These are phyloP conservation scores for Cylindrotheca fusiformis DNA, from an alignment of 108 stramenopile species.

Conservation along the genomic window DNA sequence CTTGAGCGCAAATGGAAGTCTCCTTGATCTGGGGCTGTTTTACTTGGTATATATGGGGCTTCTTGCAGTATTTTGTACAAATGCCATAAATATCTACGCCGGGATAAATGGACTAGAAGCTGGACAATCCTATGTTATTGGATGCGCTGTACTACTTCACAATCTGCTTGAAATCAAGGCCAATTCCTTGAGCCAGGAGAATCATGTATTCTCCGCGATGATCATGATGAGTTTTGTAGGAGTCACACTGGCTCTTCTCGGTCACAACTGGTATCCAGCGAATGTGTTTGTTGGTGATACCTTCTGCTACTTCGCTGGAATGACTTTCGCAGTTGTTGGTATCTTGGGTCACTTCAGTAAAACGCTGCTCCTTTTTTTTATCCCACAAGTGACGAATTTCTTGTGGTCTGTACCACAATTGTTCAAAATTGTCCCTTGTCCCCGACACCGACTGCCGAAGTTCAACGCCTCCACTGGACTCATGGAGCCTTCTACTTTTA, in stretches of 20 bases:
- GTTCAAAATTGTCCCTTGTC: constrained; percentile 94
- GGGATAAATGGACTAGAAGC: constrained; percentile 98
- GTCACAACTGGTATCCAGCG: constrained; percentile 96
- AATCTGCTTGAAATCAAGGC: constrained; percentile 70
- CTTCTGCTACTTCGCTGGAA: constrained; percentile 98
- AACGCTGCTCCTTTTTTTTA: constrained; percentile 93
- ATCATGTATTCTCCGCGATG: constrained; percentile 87
- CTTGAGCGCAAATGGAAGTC: constrained; percentile 62
- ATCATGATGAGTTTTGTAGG: constrained; percentile 82
- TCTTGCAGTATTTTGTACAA: constrained; percentile 98
- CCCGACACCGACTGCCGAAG: constrained; percentile 92
- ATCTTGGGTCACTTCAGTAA: constrained; percentile 97
- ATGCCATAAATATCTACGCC: constrained; percentile 99
- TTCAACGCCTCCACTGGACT: constrained; percentile 74
- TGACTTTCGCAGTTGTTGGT: constrained; percentile 97
- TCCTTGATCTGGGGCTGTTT: constrained; percentile 81
- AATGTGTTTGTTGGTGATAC: constrained; percentile 98
- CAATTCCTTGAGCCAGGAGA: constrained; percentile 42
- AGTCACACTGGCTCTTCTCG: constrained; percentile 81
- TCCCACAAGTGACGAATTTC: constrained; percentile 97
- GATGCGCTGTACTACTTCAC: constrained; percentile 75
- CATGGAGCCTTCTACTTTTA: constrained; percentile 83
- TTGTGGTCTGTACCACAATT: constrained; percentile 94
- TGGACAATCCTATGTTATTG: constrained; percentile 94
- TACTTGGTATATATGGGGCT: constrained; percentile 96